Percentiles rank a stretch among this genome's conserved stretches.
Conservation (phyloP, 2,329 filamentous ascomycete species). For the Fusarium xyrophilum region DNA sequence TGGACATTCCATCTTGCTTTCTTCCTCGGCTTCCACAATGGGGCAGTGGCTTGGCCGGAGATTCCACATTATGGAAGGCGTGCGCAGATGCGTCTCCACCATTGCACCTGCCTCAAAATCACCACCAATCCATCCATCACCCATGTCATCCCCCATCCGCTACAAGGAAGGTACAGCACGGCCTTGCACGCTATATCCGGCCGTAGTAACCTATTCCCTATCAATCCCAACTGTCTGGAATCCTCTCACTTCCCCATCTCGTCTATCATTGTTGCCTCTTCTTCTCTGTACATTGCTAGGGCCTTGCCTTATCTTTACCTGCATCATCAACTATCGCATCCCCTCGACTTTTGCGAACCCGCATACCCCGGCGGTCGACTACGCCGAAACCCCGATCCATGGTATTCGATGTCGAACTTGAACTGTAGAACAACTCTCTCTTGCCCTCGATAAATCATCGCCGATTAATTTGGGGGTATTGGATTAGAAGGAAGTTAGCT, state of each 20-base stretch:
- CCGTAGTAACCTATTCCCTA: not conserved
- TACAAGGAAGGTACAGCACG: conserved; percentile 17
- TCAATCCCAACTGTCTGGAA: conserved; percentile 25
- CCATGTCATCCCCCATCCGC: conserved; percentile 20
- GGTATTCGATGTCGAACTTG: conserved; percentile 22
- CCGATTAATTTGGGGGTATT: not conserved
- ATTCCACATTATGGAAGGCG: conserved; percentile 34
- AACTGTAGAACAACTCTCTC: conserved; percentile 1
- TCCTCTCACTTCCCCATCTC: conserved; percentile 35
- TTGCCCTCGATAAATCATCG: conserved; percentile 13
- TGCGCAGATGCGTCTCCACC: conserved; percentile 29
- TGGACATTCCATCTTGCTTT: conserved; percentile 41
- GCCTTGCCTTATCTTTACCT: not conserved
- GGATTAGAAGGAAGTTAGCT: not conserved
- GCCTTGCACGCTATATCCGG: conserved; percentile 32
- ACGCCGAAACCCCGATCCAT: conserved; percentile 22
- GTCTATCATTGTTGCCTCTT: conserved; percentile 12
- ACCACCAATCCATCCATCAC: conserved; percentile 19
- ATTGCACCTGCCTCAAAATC: conserved; percentile 33
- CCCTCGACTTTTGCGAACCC: conserved; percentile 6
- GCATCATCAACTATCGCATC: conserved; percentile 11
- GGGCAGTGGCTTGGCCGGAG: conserved; percentile 38
- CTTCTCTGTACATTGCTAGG: conserved; percentile 1
- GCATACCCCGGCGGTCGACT: conserved; percentile 20
- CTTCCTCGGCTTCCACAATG: conserved; percentile 39